Base-by-base conservation (phyloP, 768 basidiomycete genomes). In the Lyophyllum semitale region DNA sequence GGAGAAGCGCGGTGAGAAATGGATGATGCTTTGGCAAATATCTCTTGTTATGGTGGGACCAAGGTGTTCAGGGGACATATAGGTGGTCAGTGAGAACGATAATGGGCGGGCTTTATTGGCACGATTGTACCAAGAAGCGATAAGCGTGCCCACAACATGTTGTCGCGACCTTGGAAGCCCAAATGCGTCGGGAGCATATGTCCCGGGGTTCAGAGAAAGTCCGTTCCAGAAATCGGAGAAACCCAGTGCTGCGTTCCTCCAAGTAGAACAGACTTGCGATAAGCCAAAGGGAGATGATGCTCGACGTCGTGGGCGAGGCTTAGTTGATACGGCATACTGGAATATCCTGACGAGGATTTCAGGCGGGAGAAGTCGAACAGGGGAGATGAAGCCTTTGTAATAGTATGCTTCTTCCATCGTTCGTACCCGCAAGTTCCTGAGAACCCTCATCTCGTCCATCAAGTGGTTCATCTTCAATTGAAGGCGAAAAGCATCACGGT, bases 271-370 rank as follows among this genome's bases (percentile, higher is more conserved):
- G 18, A 56, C 54, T 5, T 51, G 55, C 7, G 48, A 45, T 9
- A 56, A 23, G 8, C 18, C 18, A 9, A 44, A 22, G 2, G 55
- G 55, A 3, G 55, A 51, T 15, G 33, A 7, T 7, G 6, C 13
- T 27, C 4, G 4, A 3, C 49, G 2, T 8, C 0, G 9, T 3
- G 41, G 48, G 13, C 17, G 8, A 27, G 30, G 9, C 6, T 18
- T 13, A 3, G 15, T 8, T 30, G 29, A 30, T 15, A 55, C 35
- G 7, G 33, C 29, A 30, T 43, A 56, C 13, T 17, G 12, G 17
- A 56, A 51, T 2, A 56, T 56, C 13, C 43, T 50, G 5, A 15
- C 37, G 20, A 56, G 44, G 32, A 56, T 20, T 27, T 56, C 49
- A 0, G 33, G n/a, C 5, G 55, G 55, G 18, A 56, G 42, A 12